Base-by-base conservation (phyloP, 208 protist species). In the Trypanosoma platydactyli region DNA sequence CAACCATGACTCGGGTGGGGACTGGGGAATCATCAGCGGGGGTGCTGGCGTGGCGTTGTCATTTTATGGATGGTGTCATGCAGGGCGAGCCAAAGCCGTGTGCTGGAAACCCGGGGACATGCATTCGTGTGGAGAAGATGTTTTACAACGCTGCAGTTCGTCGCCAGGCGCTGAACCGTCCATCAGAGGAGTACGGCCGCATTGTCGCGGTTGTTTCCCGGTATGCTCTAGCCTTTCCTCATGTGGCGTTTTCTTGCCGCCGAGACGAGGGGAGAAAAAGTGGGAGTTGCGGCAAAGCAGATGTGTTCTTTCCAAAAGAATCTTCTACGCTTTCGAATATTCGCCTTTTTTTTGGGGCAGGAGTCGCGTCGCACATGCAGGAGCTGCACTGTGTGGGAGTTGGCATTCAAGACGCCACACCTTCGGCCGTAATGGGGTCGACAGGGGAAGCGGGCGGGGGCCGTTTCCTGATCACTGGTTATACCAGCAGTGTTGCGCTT, bases 41-140 rank as follows among this genome's bases (percentile, higher is more conserved):
- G 25, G 60, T 50, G 30, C 73, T 86, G 6, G 89, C 79, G 38
- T 93, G 81, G 83, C 64, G 76, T 1, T 73, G 71, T 15, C 68
- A 62, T 38, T 98, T 76, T 65, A 56, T 79, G 50, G 97, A 99
- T 62, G 97, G 98, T 29, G 71, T 92, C 12, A 98, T 99, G 64
- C 91, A 94, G 48, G 94, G 89, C n/a, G 79, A 87, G n/a, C 80
- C 88, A 0, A 77, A 89, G 30, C 65, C 82, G 25, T 88, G 80
- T 68, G 83, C 91, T 0, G 88, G 89, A 56, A 98, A 79, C 75
- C 60, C 64, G 15, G 94, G 94, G 48, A 97, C 94, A 25, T 86
- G 69, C 38, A 93, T 98, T 40, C 79, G 79, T 11, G 90, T 79
- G 0, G 88, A 97, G 67, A 80, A 94, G 53, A 84, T 98, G 64